phyloP scores from a whole-genome alignment of 1,284 basidiomycete species.

The Bondarzewia mesenterica region DNA sequence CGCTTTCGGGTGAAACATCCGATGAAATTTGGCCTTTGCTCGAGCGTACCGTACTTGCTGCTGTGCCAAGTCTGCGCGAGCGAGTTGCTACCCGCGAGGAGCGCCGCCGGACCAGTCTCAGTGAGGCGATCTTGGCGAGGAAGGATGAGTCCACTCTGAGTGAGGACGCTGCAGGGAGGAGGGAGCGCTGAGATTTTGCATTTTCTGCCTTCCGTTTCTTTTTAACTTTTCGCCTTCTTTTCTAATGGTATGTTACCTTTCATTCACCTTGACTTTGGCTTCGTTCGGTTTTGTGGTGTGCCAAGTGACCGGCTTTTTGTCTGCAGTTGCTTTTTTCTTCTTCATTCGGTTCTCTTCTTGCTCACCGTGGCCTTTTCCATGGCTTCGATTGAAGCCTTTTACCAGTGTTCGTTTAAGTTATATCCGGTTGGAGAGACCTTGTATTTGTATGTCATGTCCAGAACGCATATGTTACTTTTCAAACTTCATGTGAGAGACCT shows the following conservation, averaged over 20 bases:
- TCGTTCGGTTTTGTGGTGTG: too few relatives aligned
- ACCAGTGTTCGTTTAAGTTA: not conserved
- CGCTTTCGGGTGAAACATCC: slow-evolving; percentile 75
- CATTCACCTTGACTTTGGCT: too few relatives aligned
- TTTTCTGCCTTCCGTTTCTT: not conserved
- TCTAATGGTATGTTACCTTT: too few relatives aligned
- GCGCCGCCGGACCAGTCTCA: slow-evolving; percentile 40
- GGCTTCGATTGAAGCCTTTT: not conserved
- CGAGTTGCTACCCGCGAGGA: slow-evolving; percentile 25
- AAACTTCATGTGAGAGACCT: too few relatives aligned
- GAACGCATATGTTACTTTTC: not conserved
- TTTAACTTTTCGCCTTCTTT: not conserved
- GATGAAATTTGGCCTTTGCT: slow-evolving; percentile 92
- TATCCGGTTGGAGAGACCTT: not conserved
- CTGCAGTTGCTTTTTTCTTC: not conserved
- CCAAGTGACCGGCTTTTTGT: too few relatives aligned
- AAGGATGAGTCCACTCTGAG: slow-evolving; percentile 8
- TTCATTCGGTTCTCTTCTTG: not conserved
- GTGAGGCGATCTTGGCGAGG: slow-evolving; percentile 31
- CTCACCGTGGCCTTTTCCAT: not conserved
- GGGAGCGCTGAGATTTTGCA: not conserved
- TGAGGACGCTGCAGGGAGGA: not conserved
- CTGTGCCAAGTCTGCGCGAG: slow-evolving; percentile 51
- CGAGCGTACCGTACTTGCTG: slow-evolving; percentile 47
- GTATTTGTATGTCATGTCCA: not conserved